phyloP scores from a whole-genome alignment of 1,284 basidiomycete species.

The Rhodotorula sp. region DNA sequence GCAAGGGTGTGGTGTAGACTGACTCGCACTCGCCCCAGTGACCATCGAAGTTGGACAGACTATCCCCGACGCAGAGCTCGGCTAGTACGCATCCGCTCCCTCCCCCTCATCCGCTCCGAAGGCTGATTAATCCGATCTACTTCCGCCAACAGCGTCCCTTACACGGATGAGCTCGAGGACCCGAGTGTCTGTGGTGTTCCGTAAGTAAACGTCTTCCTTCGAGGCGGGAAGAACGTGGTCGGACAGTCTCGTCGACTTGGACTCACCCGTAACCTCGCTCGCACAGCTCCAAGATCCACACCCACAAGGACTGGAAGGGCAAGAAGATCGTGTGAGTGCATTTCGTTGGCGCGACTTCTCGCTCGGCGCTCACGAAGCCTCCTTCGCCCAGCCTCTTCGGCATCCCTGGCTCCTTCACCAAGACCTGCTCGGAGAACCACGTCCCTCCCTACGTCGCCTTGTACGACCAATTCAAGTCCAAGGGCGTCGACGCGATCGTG shows the following conservation, averaged over 20 bases:
- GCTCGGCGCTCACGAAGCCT: not conserved
- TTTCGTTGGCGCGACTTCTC: slow-evolving; percentile 51
- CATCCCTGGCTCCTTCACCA: slow-evolving; percentile 17
- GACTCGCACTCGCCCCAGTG: not conserved
- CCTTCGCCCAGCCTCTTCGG: not conserved
- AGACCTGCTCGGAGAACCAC: slow-evolving; percentile 37
- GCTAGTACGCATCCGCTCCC: not conserved
- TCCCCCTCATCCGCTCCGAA: no score
- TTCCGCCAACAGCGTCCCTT: slow-evolving; percentile 54
- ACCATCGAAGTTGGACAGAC: slow-evolving; percentile 26
- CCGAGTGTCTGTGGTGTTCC: slow-evolving; percentile 48
- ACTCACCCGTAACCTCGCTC: not conserved
- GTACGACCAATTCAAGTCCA: slow-evolving; percentile 65
- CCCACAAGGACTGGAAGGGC: slow-evolving; percentile 21
- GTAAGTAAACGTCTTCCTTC: slow-evolving; percentile 58
- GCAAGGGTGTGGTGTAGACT: not conserved
- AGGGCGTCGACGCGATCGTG: slow-evolving; percentile 54
- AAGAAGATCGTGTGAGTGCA: slow-evolving; percentile 65
- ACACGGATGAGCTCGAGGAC: slow-evolving; percentile 63
- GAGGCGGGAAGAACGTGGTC: not conserved
- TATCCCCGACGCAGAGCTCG: slow-evolving; percentile 14
- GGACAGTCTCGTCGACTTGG: no score
- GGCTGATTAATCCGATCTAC: no score
- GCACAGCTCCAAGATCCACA: slow-evolving; percentile 63
- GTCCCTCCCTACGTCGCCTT: slow-evolving; percentile 53